A percentile compares a stretch with the other conserved stretches of the same genome.
These are phyloP conservation scores for Purshia tridentata DNA, from an alignment of 306 rosid genomes.

Conservation along the genomic window DNA sequence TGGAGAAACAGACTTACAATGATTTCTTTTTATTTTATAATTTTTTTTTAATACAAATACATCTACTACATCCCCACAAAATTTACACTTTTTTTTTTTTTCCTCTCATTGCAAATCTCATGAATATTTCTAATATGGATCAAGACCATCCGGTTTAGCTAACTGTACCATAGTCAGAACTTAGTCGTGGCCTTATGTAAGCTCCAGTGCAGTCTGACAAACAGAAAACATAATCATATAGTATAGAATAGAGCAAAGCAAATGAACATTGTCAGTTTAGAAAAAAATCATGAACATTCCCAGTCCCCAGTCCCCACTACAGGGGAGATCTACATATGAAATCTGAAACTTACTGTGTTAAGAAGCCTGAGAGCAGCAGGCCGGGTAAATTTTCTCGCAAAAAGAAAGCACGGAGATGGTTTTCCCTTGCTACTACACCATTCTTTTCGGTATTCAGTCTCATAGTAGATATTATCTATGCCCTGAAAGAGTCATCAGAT, in stretches of 20 bases:
- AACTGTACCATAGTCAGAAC: constrained; percentile 4
- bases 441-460: constrained; percentile 93
- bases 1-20: background rate
- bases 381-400: constrained; percentile 87
- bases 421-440: constrained; percentile 92
- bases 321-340: background rate
- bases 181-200: constrained; percentile 39
- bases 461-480: constrained; percentile 83
- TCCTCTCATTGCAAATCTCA: constrained; percentile 1
- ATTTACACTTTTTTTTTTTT: constrained; percentile 11
- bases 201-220: constrained; percentile 60
- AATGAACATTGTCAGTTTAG: too few relatives aligned
- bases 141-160: constrained; percentile 11
- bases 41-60: background rate
- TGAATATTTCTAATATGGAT: background rate
- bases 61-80: background rate
- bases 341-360: constrained; percentile 55
- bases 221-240: constrained; percentile 14
- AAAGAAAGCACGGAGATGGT: constrained; percentile 90
- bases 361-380: constrained; percentile 94
- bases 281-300: too few relatives aligned
- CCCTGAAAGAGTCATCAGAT: constrained; percentile 48
- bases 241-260: background rate
- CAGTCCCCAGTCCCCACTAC: too few relatives aligned
- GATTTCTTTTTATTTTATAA: background rate